Base-by-base conservation (phyloP, 176 grass and related monocot genomes). In the Oropetium thomaeum region DNA sequence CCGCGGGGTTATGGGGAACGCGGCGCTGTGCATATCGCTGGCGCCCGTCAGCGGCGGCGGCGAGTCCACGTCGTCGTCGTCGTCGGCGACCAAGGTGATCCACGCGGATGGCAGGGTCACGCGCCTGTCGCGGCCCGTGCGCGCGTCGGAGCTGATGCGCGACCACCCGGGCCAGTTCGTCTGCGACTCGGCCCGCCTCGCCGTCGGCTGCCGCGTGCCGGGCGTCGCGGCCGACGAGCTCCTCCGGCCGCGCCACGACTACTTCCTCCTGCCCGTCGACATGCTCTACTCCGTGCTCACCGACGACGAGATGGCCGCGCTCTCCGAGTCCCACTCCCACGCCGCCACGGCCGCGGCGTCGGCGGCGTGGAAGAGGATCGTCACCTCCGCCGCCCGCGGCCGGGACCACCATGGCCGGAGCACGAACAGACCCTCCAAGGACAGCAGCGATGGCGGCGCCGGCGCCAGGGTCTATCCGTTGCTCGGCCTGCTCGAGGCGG, bases 261-360 rank as follows among this genome's bases (percentile, higher is more conserved):
- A 98, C 89, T 95, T 94, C 76, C 87, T 98, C 10, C 91, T 98
- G 11, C 96, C 91, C 20, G 81, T 94, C 77, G 96, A 94, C 88
- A 93, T 98, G 84, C 82, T 98, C 52, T 98, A 94, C 84, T 98
- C 96, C 58, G 91, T 98, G 58, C 96, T 98, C 82, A 98, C 96
- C 20, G 76, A 90, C 49, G 96, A 95, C 23, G 96, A 98, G 86
- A 90, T 92, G 91, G 82, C 80, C 72, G 69, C 82, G 33, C 80
- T 94, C 37, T 70, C 91, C 10, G 37, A 38, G 2, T 72, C 62
- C 58, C 88, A 78, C 75, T 72, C 62, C 58, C 88, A 78, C 75
- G 86, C 86, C 45, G 44, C 86, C 45, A 37, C 63, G 3, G 76
- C 82, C 19, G 70, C 54, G 29, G 49, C 83, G n/a, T 62, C 78